Base-by-base conservation (phyloP, 2,329 filamentous ascomycete genomes). In the Metarhizium rileyi region DNA sequence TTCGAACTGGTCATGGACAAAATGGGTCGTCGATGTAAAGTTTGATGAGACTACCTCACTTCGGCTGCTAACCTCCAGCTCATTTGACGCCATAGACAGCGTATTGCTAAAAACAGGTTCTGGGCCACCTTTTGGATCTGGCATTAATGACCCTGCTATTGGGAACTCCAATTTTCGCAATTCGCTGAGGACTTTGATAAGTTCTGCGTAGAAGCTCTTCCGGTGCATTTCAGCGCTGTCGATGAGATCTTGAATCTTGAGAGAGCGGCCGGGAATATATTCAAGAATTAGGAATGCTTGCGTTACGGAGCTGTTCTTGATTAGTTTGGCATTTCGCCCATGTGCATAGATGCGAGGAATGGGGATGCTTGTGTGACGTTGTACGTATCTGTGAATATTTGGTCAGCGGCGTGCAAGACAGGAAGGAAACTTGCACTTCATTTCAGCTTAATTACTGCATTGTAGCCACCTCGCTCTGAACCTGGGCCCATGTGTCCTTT, bases 381-480 rank as follows among this genome's bases (percentile, higher is more conserved):
- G 9, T 14, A 56, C n/a, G 22, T 52, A 54, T 33, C 52, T 56
- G 22, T 33, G 41, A 25, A 41, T 7, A 28, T n/a, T n/a, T 36
- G 33, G 33, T 36, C 33, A 30, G 40, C 46, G 23, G 23, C n/a
- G 35, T 46, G 30, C 44, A 33, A 12, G 20, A 41, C 41, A 20
- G 26, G 33, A 26, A 38, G 23, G 44, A 42, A 33, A 42, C 28
- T 14, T 44, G 30, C 10, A 46, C 22, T 18, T 7, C 22, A 46
- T 18, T 26, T 25, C 25, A 49, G 33, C 44, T 20, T 51, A n/a
- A n/a, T n/a, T n/a, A 50, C 50, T 25, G 48, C 41, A 51, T 55
- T 33, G 52, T 57, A n/a, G 41, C 40, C 16, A 57, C 50, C 30
- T 57, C 55, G 36, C 53, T 57, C 43, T 47, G 50, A 4, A 57